Evolutionary conservation across 164 flowering plant species (phyloP).

Genomic region (Santalum album): DNA sequence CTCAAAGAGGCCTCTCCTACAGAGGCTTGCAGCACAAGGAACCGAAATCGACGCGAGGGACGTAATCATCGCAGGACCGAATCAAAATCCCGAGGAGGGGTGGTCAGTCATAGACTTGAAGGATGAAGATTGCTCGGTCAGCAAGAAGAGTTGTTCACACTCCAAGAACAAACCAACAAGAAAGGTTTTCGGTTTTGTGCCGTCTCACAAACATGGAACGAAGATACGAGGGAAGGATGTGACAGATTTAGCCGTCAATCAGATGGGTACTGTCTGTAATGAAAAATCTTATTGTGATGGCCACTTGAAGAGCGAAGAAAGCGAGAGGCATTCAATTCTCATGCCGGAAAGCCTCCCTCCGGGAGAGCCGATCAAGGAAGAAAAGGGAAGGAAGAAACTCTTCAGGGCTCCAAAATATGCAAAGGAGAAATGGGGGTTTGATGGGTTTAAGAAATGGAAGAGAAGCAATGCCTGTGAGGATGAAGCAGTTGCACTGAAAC

Average conservation of each 20-base stretch:
- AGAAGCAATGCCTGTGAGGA: conserved; percentile 39
- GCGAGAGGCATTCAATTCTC: conserved; percentile 39
- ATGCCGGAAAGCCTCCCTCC: conserved; percentile 43
- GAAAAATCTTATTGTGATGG: conserved; percentile 50
- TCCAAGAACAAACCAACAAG: conserved; percentile 40
- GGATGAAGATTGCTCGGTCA: conserved; percentile 37
- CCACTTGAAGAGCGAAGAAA: conserved; percentile 21
- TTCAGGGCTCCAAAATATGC: conserved; percentile 34
- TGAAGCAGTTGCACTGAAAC: conserved; percentile 13
- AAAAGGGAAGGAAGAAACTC: conserved; percentile 43
- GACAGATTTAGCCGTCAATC: conserved; percentile 20
- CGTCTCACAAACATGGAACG: too few species aligned
- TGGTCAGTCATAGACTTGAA: conserved; percentile 81
- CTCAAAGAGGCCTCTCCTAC: conserved; percentile 79
- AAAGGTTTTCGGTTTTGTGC: conserved; percentile 39
- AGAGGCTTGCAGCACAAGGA: conserved; percentile 84
- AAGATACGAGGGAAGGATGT: conserved; percentile 27
- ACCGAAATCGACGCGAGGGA: conserved; percentile 63
- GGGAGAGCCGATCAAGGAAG: conserved; percentile 17
- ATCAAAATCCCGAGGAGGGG: conserved; percentile 44
- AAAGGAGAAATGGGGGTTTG: conserved; percentile 61
- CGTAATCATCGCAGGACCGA: conserved; percentile 32
- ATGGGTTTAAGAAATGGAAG: conserved; percentile 75
- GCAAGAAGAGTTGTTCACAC: conserved; percentile 21
- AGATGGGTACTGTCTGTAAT: conserved; percentile 11